These are phyloP conservation scores for Aegle marmelos DNA, from an alignment of 345 rosid genomes.

Conservation along the genomic window DNA sequence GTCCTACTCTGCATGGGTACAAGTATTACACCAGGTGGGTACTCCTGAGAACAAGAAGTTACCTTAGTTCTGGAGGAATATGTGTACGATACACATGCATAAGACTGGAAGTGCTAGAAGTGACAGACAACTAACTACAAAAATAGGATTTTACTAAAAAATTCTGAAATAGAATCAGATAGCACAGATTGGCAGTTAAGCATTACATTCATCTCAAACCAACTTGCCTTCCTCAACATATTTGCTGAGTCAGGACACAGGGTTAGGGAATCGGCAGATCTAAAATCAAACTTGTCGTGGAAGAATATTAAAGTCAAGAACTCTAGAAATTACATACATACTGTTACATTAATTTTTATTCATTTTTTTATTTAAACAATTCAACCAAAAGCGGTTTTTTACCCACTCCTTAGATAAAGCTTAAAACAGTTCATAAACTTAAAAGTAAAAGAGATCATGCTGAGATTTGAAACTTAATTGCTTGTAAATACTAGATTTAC, in stretches of 20 bases:
- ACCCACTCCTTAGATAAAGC: neutral
- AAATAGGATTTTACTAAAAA: neutral
- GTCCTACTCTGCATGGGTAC: conserved; percentile 85
- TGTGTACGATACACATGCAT: neutral
- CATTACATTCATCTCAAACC: neutral
- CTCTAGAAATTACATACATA: neutral
- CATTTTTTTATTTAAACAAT: neutral
- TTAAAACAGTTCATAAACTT: neutral
- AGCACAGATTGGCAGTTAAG: neutral
- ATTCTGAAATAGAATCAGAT: conserved; percentile 8
- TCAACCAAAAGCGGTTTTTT: neutral
- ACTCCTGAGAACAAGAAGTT: conserved; percentile 55
- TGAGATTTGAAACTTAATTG: neutral
- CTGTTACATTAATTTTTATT: neutral
- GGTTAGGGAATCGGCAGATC: neutral
- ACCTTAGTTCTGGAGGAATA: conserved; percentile 11
- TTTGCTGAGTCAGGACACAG: neutral
- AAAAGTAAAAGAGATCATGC: neutral
- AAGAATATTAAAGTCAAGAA: conserved; percentile 1
- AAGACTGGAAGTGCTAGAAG: neutral
- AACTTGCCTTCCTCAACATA: neutral
- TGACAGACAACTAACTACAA: neutral
- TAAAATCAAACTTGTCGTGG: neutral
- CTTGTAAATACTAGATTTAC: neutral
- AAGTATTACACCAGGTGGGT: conserved; percentile 77